phyloP scores from a whole-genome alignment of 352 stramenopile species.

The Pythium guiyangense region DNA sequence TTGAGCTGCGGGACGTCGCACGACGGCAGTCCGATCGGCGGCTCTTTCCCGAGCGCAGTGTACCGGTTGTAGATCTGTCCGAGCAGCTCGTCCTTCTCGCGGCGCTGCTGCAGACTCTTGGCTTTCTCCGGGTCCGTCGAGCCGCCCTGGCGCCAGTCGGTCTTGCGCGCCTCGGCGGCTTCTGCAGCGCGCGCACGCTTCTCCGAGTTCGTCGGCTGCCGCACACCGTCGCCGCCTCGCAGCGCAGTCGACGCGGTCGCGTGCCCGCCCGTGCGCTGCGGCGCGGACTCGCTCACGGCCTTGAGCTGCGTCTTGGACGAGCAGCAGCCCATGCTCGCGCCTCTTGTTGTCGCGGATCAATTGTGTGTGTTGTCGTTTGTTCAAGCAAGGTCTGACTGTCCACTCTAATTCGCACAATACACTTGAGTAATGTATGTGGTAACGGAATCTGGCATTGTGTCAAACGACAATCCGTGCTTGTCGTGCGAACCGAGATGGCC shows the following conservation, averaged over 20 bases:
- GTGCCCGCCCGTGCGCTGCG: background rate
- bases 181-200: slow-evolving; percentile 59
- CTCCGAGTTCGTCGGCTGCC: slow-evolving; percentile 53
- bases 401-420: too few relatives aligned
- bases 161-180: slow-evolving; percentile 59
- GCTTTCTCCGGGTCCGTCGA: slow-evolving; percentile 58
- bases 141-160: slow-evolving; percentile 78
- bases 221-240: slow-evolving; percentile 12
- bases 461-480: too few relatives aligned
- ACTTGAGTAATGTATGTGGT: too few relatives aligned
- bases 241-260: slow-evolving; percentile 3
- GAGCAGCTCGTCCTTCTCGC: slow-evolving; percentile 82
- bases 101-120: slow-evolving; percentile 51
- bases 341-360: background rate
- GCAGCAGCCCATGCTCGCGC: slow-evolving; percentile 57
- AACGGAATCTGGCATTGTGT: too few relatives aligned
- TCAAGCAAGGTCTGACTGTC: background rate
- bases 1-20: slow-evolving; percentile 76
- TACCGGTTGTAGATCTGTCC: slow-evolving; percentile 81
- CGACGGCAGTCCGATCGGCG: slow-evolving; percentile 74
- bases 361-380: background rate
- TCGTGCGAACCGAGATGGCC: too few relatives aligned
- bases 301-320: slow-evolving; percentile 54
- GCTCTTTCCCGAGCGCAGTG: slow-evolving; percentile 63
- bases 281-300: slow-evolving; percentile 23